Percentiles rank a stretch among this genome's conserved stretches.
Conservation (phyloP, 345 rosid species). For the Clausena lansium region DNA sequence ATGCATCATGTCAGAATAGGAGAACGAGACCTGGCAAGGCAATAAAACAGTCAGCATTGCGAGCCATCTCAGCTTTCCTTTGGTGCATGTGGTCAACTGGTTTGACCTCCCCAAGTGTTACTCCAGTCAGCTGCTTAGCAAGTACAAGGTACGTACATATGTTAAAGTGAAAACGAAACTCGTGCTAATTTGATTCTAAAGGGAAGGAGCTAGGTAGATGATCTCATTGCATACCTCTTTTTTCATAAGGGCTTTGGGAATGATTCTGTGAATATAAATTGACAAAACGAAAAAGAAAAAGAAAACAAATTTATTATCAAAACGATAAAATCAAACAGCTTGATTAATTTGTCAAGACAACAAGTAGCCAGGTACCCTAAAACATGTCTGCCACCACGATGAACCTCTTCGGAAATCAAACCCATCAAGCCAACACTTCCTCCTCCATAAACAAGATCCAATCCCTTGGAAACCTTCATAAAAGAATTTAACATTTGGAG, state of each 20-base stretch:
- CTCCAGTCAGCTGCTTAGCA: slow-evolving; percentile 51
- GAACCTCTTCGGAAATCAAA: slow-evolving; percentile 54
- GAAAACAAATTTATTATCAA: neutral
- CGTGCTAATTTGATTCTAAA: neutral
- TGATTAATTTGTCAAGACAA: neutral
- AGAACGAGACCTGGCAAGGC: slow-evolving; percentile 48
- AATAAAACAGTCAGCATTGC: slow-evolving; percentile 51
- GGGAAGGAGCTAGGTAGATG: neutral
- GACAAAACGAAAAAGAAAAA: neutral
- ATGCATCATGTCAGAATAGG: no score
- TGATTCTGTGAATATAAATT: slow-evolving; percentile 40
- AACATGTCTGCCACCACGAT: slow-evolving; percentile 58
- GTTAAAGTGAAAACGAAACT: neutral
- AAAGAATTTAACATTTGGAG: neutral
- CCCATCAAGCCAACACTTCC: slow-evolving; percentile 74
- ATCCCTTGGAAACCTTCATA: slow-evolving; percentile 45
- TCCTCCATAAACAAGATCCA: slow-evolving; percentile 70
- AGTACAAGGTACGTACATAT: no score
- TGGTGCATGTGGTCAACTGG: slow-evolving; percentile 57
- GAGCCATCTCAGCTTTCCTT: slow-evolving; percentile 63
- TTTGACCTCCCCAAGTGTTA: slow-evolving; percentile 54
- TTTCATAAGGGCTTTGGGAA: slow-evolving; percentile 81
- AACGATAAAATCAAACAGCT: neutral
- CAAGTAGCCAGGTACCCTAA: slow-evolving; percentile 39
- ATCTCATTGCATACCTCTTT: slow-evolving; percentile 53